Conservation (phyloP, 106 monocot genomes). For the Acorus calamus region DNA sequence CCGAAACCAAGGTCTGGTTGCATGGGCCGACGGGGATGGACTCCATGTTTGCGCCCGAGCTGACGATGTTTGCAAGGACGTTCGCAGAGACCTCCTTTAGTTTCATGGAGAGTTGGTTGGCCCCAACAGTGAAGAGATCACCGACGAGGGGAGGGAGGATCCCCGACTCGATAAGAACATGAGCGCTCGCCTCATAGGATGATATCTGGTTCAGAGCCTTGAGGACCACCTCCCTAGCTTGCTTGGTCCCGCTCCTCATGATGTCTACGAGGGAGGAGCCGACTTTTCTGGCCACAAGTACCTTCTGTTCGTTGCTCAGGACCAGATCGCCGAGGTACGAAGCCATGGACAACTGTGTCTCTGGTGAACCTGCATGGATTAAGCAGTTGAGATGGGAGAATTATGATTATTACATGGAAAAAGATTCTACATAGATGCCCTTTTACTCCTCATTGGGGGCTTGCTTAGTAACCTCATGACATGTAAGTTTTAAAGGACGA, state of each 20-base stretch:
- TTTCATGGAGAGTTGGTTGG: slow-evolving; percentile 53
- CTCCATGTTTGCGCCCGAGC: slow-evolving; percentile 47
- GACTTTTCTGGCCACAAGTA: slow-evolving; percentile 57
- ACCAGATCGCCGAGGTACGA: slow-evolving; percentile 60
- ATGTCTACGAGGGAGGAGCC: slow-evolving; percentile 52
- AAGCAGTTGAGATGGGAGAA: neutral
- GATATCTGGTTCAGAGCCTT: slow-evolving; percentile 70
- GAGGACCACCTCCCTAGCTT: slow-evolving; percentile 51
- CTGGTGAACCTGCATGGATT: slow-evolving; percentile 36
- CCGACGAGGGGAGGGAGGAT: slow-evolving; percentile 65
- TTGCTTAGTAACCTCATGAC: no score
- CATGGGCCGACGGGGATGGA: slow-evolving; percentile 48
- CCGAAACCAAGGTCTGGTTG: slow-evolving; percentile 64
- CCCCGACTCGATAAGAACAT: slow-evolving; percentile 45
- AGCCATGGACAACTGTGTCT: slow-evolving; percentile 62
- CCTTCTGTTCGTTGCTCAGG: slow-evolving; percentile 67
- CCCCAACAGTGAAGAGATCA: slow-evolving; percentile 58
- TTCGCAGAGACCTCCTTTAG: slow-evolving; percentile 70
- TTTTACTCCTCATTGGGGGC: no score
- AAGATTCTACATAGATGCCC: no score
- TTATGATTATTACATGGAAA: no score
- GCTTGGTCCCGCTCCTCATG: slow-evolving; percentile 55
- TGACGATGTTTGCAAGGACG: slow-evolving; percentile 51
- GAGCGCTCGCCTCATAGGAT: slow-evolving; percentile 53
- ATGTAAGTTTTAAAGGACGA: no score